Base-by-base conservation (phyloP, 495 filamentous ascomycete species). In the Xylona heveae region DNA sequence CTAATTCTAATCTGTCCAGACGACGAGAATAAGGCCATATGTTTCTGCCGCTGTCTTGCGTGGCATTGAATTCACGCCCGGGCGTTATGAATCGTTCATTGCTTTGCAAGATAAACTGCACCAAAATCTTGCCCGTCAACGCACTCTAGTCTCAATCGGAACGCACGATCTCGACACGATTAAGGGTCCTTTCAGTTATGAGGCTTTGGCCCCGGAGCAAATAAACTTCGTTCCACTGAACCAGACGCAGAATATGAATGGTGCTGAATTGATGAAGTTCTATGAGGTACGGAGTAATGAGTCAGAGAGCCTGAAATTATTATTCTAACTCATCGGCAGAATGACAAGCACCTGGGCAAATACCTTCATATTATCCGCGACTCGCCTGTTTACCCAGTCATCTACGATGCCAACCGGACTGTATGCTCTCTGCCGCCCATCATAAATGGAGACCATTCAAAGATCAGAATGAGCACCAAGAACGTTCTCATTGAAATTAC, bases 401-500 rank as follows among this genome's bases (percentile, higher is more conserved):
- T 99, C 42, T 79, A 80, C 44, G 88, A 99, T 54, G 67, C 79
- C 22, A 78, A 92, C 40, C 60, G 71, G 21, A 75, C 66, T 19
- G 80, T 95, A 29, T 91, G 83, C 58, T 94, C 85, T 16, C 61
- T 99, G 33, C 88, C 88, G 0, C 88, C 88, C 13, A 93, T 95
- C 47, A 99, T 99, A 62, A 99, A 99, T 55, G 70, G 82, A 38
- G 67, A 99, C 45, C 82, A 79, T 54, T 92, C 83, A 34, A 99
- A 95, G 58, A 95, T 99, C 47, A 79, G 66, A 1, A 57, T 92
- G 24, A 58, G 81, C 43, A 94, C 83, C 29, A 78, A 60, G 42
- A 94, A 95, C 51, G 64, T 95, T 46, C 81, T 95, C 58, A 85
- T 99, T 49, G 88, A 99, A 48, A 78, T 91, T 42, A 99, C 88